Evolutionary conservation across 768 basidiomycete species (phyloP).

Genomic region (Agaricus bisporus): DNA sequence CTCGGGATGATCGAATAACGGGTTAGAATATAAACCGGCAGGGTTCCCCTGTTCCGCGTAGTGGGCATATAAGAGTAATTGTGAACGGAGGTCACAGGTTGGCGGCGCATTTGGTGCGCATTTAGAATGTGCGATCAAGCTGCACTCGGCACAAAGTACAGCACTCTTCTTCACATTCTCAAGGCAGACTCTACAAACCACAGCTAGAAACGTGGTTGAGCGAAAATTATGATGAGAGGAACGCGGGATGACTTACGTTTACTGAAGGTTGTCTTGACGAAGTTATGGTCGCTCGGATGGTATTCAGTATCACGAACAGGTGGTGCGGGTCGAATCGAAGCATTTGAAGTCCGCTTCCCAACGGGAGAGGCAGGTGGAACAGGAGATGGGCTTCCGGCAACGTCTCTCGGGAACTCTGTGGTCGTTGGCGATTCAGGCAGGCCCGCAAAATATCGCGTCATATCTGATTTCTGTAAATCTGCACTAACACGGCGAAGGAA

Average conservation of each 20-base stretch:
- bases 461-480: conserved; percentile 73
- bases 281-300: conserved; percentile 68
- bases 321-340: conserved; percentile 29
- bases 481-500: conserved; percentile 89
- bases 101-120: conserved; percentile 70
- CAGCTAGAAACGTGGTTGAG: conserved; percentile 41
- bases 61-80: conserved; percentile 72
- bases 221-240: conserved; percentile 11
- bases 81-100: conserved; percentile 77
- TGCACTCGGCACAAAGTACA: conserved; percentile 85
- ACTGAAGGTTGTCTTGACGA: conserved; percentile 89
- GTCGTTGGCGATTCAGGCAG: conserved; percentile 35
- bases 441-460: conserved; percentile 45
- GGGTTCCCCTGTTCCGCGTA: conserved; percentile 67
- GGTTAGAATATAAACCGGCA: conserved; percentile 44
- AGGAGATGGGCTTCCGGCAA: conserved; percentile 19
- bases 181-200: conserved; percentile 82
- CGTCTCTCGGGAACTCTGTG: conserved; percentile 29
- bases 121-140: conserved; percentile 79
- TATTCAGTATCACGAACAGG: conserved; percentile 39
- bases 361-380: conserved; percentile 29
- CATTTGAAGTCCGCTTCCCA: conserved; percentile 32
- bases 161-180: conserved; percentile 78
- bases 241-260: conserved; percentile 58
- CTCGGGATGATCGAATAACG: conserved; percentile 36